These are phyloP conservation scores for Geranomyces michiganensis DNA, from an alignment of 192 early-diverging fungal species.

Conservation along the genomic window DNA sequence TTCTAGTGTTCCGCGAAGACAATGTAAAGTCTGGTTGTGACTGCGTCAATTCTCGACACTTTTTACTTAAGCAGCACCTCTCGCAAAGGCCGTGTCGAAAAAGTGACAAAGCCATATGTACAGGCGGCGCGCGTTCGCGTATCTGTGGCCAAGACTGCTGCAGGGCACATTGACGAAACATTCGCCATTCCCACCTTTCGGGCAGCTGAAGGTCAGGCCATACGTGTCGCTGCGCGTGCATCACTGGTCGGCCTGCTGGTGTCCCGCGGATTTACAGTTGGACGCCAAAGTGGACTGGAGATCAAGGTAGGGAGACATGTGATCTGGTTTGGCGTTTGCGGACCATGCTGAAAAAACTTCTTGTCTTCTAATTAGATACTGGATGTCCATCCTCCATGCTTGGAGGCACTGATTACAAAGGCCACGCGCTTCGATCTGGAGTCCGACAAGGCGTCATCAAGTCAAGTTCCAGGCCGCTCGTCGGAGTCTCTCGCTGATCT, in stretches of 20 bases:
- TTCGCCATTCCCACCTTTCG: neutral
- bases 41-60: neutral
- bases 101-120: neutral
- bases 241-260: conserved; percentile 8
- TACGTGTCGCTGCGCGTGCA: neutral
- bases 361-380: too few species aligned
- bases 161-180: neutral
- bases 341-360: too few species aligned
- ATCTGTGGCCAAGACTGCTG: neutral
- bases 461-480: neutral
- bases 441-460: neutral
- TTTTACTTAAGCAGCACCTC: neutral
- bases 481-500: neutral
- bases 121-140: neutral
- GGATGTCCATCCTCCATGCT: neutral
- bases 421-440: neutral
- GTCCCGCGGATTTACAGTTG: neutral
- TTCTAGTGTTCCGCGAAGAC: neutral
- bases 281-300: neutral
- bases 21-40: neutral
- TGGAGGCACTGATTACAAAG: neutral
- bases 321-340: too few species aligned
- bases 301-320: neutral
- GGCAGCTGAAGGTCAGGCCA: neutral
- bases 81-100: neutral